Evolutionary conservation across 306 rosid genomes (phyloP).

Genomic region (Trichosanthes cucumerina): DNA sequence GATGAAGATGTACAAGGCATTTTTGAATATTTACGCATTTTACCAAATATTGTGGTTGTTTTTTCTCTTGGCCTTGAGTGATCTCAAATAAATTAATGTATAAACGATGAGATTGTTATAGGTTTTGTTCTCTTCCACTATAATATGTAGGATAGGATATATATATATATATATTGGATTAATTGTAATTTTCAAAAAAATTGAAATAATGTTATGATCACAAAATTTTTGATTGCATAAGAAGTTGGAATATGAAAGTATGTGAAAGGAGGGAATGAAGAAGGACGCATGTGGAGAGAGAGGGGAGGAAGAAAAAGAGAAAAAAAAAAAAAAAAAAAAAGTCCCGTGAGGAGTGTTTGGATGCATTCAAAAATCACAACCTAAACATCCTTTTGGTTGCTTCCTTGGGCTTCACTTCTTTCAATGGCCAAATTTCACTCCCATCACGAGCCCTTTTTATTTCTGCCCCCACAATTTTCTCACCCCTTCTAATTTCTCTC

Average conservation of each 20-base stretch:
- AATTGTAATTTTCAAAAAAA: slow-evolving; percentile 15
- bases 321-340: slow-evolving; percentile 18
- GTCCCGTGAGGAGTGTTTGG: slow-evolving; percentile 99
- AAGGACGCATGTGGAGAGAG: slow-evolving; percentile 82
- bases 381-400: slow-evolving; percentile 52
- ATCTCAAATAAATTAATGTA: neutral
- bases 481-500: neutral
- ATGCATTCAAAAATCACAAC: slow-evolving; percentile 67
- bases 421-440: slow-evolving; percentile 53
- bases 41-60: neutral
- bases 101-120: neutral
- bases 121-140: too few species aligned
- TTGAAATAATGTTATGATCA: neutral
- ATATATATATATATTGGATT: too few species aligned
- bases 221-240: slow-evolving; percentile 14
- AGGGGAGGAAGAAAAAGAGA: slow-evolving; percentile 13
- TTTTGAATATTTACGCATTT: neutral
- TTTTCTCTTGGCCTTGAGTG: too few species aligned
- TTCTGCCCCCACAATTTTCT: slow-evolving; percentile 9
- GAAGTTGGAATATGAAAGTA: neutral
- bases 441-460: slow-evolving; percentile 48
- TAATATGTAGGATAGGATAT: too few species aligned
- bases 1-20: neutral
- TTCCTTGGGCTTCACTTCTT: slow-evolving; percentile 55
- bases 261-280: slow-evolving; percentile 20